Conservation (phyloP, 805 yeast species). For the Maudiozyma serrabonitensis region DNA sequence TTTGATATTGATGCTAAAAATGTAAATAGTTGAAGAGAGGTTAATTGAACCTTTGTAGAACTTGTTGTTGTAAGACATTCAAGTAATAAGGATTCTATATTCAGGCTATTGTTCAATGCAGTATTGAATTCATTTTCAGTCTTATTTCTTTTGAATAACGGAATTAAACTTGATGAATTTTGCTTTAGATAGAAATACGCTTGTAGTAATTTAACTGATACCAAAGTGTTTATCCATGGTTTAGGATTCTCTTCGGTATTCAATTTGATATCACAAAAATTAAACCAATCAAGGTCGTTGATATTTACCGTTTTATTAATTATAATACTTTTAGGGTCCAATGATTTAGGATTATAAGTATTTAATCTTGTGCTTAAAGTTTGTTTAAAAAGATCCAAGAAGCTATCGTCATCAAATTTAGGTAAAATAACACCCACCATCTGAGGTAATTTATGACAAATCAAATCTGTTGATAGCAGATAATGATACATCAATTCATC, state of each 20-base stretch:
- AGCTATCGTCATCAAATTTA: not conserved
- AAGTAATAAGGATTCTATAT: conserved; percentile 12
- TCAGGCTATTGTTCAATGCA: conserved; percentile 9
- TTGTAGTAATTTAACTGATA: conserved; percentile 11
- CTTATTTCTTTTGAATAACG: conserved; percentile 18
- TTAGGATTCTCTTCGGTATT: conserved; percentile 3
- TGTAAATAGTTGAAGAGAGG: conserved; percentile 17
- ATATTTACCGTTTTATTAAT: not conserved
- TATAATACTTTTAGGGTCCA: not conserved
- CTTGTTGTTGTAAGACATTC: conserved; percentile 8
- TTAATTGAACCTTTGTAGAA: conserved; percentile 3
- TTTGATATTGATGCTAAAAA: conserved; percentile 8
- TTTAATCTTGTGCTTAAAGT: conserved; percentile 10
- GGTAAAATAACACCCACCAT: conserved; percentile 12
- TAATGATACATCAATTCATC: conserved; percentile 38
- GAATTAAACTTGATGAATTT: conserved; percentile 1
- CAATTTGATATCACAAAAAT: conserved; percentile 13
- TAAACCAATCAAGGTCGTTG: conserved; percentile 8
- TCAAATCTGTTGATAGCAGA: conserved; percentile 35
- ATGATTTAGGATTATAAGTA: conserved; percentile 7
- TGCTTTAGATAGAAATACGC: conserved; percentile 8
- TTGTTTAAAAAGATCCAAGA: conserved; percentile 6
- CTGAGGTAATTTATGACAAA: conserved; percentile 22
- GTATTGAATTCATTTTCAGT: conserved; percentile 6
- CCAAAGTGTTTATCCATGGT: conserved; percentile 16